Evolutionary conservation across 208 protist species (phyloP), one percentile per base, ranked within the genome.

Genomic region (Novymonas esmeraldas): DNA sequence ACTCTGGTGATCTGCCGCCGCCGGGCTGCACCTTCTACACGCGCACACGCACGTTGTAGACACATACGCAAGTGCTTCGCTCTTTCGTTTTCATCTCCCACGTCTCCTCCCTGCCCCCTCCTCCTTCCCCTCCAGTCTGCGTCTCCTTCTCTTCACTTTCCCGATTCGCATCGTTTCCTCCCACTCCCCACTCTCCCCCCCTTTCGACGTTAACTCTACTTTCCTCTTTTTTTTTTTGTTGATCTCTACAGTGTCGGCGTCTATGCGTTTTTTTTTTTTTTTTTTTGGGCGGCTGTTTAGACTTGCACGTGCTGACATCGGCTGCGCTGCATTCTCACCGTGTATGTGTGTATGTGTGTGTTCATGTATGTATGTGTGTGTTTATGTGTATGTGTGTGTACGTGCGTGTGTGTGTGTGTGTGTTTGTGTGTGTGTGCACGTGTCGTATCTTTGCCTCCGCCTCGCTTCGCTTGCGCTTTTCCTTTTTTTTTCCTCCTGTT

Each of bases 301-400:
- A n/a, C n/a, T n/a, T n/a, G n/a, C n/a, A n/a, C n/a, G n/a, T n/a
- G n/a, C n/a, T n/a, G n/a, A n/a, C n/a, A n/a, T n/a, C n/a, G n/a
- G n/a, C n/a, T n/a, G n/a, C n/a, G n/a, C n/a, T n/a, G n/a, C n/a
- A 26, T 4, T n/a, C 42, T 48, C 5, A n/a, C 5, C 22, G 42
- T 48, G 44, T 56, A 56, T 38, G n/a, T 59, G 24, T 71, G n/a
- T n/a, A n/a, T n/a, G n/a, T n/a, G n/a, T n/a, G n/a, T 69, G 58
- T 75, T 7, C 70, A 22, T 70, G 14, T 69, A 49, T 60, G 13
- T 55, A 5, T 51, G 28, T 75, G 60, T 67, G 33, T 75, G 41
- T 69, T 16, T 60, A 3, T 41, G 38, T 50, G 45, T 20, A 28
- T 58, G 28, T 52, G 9, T 51, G 31, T 54, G 2, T 24, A 22